These are phyloP conservation scores for Sparassis latifolia DNA, from an alignment of 1,284 basidiomycete species.

Conservation along the genomic window DNA sequence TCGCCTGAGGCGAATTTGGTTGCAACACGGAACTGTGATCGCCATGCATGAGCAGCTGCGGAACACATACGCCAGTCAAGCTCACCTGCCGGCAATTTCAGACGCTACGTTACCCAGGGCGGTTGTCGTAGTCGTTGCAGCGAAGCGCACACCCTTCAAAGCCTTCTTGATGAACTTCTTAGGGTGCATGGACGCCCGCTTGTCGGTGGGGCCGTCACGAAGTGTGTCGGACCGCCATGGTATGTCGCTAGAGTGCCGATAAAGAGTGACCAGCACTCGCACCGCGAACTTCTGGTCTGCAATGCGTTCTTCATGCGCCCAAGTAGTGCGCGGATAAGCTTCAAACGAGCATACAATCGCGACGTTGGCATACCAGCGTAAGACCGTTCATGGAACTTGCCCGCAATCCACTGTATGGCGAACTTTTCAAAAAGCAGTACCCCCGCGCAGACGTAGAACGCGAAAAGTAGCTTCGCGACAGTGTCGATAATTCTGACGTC, in stretches of 20 bases:
- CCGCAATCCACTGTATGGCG: slow-evolving; percentile 80
- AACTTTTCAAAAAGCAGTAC: slow-evolving; percentile 83
- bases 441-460: slow-evolving; percentile 64
- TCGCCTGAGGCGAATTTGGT: slow-evolving; percentile 81
- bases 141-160: slow-evolving; percentile 63
- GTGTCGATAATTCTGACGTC: slow-evolving; percentile 35
- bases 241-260: slow-evolving; percentile 71
- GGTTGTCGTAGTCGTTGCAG: slow-evolving; percentile 78
- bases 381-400: slow-evolving; percentile 83
- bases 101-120: slow-evolving; percentile 73
- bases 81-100: slow-evolving; percentile 63
- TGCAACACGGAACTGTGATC: slow-evolving; percentile 69
- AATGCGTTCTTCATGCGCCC: slow-evolving; percentile 58
- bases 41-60: neutral
- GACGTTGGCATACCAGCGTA: slow-evolving; percentile 56
- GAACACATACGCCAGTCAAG: slow-evolving; percentile 3
- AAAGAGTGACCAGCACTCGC: slow-evolving; percentile 67
- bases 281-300: slow-evolving; percentile 80
- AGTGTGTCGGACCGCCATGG: slow-evolving; percentile 66
- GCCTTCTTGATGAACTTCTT: slow-evolving; percentile 66
- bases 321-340: neutral
- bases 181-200: slow-evolving; percentile 41
- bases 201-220: slow-evolving; percentile 34
- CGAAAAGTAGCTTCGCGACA: slow-evolving; percentile 68
- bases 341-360: neutral